A percentile compares a stretch with the other conserved stretches of the same genome.
Evolutionary conservation across 139 green algal genomes (phyloP).

Genomic region (Parachlorella kessleri): DNA sequence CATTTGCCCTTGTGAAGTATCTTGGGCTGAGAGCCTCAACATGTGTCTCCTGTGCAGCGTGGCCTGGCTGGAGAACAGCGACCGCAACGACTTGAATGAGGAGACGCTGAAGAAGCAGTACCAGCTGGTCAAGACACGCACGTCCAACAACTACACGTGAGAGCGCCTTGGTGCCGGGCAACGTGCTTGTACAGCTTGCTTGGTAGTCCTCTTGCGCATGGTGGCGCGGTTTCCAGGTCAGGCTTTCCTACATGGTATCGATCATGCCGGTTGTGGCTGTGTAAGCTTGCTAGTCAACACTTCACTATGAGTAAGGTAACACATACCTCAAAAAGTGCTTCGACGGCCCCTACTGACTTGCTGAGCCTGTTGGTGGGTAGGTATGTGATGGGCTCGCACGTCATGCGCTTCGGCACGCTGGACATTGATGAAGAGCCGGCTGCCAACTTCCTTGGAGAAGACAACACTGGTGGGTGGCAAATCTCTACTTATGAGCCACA

Average conservation of each 20-base stretch:
- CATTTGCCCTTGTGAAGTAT: no score
- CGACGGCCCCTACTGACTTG: no score
- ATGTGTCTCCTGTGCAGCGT: no score
- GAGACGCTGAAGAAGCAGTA: slow-evolving; percentile 92
- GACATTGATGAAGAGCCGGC: slow-evolving; percentile 68
- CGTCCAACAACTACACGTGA: slow-evolving; percentile 84
- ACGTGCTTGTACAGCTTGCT: no score
- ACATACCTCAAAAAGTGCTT: no score
- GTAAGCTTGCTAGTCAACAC: not conserved
- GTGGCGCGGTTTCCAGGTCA: no score
- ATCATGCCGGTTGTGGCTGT: not conserved
- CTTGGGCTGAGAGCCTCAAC: no score
- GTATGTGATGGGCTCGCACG: slow-evolving; percentile 69
- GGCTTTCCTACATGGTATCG: no score
- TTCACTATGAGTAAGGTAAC: no score
- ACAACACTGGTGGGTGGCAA: slow-evolving; percentile 38
- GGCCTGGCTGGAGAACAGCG: slow-evolving; percentile 93
- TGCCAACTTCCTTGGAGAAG: slow-evolving; percentile 69
- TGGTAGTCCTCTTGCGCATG: no score
- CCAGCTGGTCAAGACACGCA: slow-evolving; percentile 73
- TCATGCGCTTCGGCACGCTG: slow-evolving; percentile 83
- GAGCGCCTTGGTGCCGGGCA: no score
- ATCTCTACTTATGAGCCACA: no score
- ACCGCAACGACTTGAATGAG: slow-evolving; percentile 63
- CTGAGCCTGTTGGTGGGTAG: not conserved